These are phyloP conservation scores for Nakataea oryzae DNA, from an alignment of 2,329 filamentous ascomycete genomes.

Conservation along the genomic window DNA sequence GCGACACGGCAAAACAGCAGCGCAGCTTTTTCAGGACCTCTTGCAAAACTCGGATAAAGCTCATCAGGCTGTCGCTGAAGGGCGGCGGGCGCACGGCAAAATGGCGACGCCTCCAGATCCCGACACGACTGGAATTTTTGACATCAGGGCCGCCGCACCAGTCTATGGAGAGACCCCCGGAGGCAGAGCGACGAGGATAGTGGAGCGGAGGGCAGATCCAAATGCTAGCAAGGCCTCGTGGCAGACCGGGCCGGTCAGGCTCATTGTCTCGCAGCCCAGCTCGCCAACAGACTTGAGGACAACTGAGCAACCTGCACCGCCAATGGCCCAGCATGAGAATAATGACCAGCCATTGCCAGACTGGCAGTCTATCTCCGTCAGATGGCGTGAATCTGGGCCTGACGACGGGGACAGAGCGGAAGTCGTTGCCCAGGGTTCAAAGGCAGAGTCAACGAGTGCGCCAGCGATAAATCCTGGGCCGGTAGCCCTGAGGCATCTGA, in stretches of 20 bases:
- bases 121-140: conserved; percentile 3
- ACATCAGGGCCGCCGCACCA: not conserved
- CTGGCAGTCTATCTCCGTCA: too few relatives aligned
- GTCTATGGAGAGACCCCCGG: not conserved
- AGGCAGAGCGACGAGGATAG: not conserved
- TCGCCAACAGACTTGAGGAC: not conserved
- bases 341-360: not conserved
- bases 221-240: not conserved
- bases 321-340: not conserved
- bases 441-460: not conserved
- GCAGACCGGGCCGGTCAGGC: not conserved
- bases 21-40: too few relatives aligned
- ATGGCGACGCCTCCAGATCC: not conserved
- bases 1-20: too few relatives aligned
- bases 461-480: not conserved
- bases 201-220: not conserved
- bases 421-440: too few relatives aligned
- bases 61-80: too few relatives aligned
- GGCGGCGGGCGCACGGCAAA: not conserved
- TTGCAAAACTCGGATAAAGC: too few relatives aligned
- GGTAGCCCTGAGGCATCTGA: too few relatives aligned
- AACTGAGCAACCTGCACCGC: not conserved
- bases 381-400: too few relatives aligned
- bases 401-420: too few relatives aligned
- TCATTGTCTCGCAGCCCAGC: not conserved